phyloP scores from a whole-genome alignment of 2,329 filamentous ascomycete genomes.

The Raffaelea albimanens region DNA sequence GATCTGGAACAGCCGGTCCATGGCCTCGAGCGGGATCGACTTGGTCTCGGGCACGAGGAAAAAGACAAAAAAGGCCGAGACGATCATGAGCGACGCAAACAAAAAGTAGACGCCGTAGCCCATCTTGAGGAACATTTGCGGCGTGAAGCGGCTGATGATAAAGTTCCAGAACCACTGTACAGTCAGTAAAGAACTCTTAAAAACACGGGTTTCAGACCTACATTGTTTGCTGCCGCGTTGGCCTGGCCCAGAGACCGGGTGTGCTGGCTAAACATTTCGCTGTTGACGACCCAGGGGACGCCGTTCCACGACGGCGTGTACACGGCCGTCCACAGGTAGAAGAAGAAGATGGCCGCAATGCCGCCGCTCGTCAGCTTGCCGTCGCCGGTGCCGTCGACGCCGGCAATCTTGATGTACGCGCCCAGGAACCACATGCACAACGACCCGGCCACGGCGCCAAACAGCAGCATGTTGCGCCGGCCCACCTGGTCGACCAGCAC shows the following conservation, averaged over 20 bases:
- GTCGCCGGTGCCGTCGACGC: slow-evolving; percentile 21
- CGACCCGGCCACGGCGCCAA: slow-evolving; percentile 42
- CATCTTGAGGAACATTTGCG: slow-evolving; percentile 51
- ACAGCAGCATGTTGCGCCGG: slow-evolving; percentile 50
- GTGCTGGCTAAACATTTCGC: slow-evolving; percentile 66
- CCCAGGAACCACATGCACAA: slow-evolving; percentile 58
- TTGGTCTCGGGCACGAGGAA: slow-evolving; percentile 60
- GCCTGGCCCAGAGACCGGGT: slow-evolving; percentile 62
- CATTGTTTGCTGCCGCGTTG: slow-evolving; percentile 58
- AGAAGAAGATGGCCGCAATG: slow-evolving; percentile 58
- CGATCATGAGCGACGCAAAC: slow-evolving; percentile 54
- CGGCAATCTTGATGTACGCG: slow-evolving; percentile 45
- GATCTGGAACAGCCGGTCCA: slow-evolving; percentile 51
- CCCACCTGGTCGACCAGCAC: slow-evolving; percentile 54
- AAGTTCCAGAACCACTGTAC: slow-evolving; percentile 61
- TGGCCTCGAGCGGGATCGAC: slow-evolving; percentile 52
- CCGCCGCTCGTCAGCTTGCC: slow-evolving; percentile 27
- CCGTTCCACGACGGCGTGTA: slow-evolving; percentile 68
- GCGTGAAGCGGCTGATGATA: slow-evolving; percentile 57
- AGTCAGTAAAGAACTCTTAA: not conserved
- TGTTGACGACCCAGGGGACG: slow-evolving; percentile 67
- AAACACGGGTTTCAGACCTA: too few species aligned
- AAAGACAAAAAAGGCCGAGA: slow-evolving; percentile 48
- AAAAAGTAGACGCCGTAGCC: slow-evolving; percentile 61
- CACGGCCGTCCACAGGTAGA: slow-evolving; percentile 64